Conservation (phyloP, 208 protist genomes). For the Trypanosomatidae sp. region DNA sequence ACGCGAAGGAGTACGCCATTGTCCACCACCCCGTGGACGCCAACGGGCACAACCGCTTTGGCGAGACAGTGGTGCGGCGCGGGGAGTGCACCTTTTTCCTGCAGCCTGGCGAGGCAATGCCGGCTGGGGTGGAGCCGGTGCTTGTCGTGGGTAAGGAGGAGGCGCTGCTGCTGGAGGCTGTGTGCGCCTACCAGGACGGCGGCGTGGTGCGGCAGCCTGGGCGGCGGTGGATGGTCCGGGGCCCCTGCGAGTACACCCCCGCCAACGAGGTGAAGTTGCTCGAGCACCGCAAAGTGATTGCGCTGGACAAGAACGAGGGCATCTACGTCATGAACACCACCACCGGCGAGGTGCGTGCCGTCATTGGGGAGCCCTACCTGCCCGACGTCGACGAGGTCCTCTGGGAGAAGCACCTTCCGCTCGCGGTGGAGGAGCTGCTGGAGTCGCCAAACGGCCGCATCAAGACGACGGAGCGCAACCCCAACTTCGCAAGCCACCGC, state of each 20-base stretch:
- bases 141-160: constrained; percentile 92
- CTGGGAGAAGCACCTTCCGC: constrained; percentile 93
- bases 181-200: constrained; percentile 72
- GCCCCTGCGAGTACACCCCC: constrained; percentile 94
- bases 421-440: constrained; percentile 92
- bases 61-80: constrained; percentile 79
- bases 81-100: constrained; percentile 95
- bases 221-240: constrained; percentile 94
- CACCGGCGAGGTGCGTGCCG: constrained; percentile 87
- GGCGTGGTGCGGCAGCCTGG: constrained; percentile 66
- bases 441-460: constrained; percentile 47
- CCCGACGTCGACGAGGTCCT: constrained; percentile 93
- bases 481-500: constrained; percentile 35
- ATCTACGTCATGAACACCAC: constrained; percentile 95
- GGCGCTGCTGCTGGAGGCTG: constrained; percentile 93
- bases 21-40: constrained; percentile 88
- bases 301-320: constrained; percentile 97
- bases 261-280: constrained; percentile 88
- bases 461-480: constrained; percentile 26
- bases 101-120: constrained; percentile 91
- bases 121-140: constrained; percentile 79
- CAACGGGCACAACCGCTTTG: constrained; percentile 71
- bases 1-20: constrained; percentile 91
- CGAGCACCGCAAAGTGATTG: constrained; percentile 87
- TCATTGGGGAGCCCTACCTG: constrained; percentile 94